Base-by-base conservation (phyloP, 805 yeast species). In the Candida broadrunensis region DNA sequence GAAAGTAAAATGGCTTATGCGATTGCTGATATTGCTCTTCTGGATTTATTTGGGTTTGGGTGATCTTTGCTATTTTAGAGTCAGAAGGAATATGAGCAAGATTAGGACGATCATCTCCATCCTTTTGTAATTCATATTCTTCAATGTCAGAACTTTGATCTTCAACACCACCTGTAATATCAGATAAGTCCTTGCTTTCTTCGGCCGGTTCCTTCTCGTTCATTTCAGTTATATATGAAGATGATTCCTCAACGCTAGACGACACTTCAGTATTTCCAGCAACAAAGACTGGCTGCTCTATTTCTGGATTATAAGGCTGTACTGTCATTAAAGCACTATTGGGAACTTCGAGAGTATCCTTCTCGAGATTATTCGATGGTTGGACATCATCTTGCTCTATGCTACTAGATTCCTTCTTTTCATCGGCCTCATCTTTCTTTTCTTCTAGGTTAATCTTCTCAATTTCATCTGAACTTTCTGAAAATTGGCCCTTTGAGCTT, bases 1-100 rank as follows among this genome's bases (percentile, higher is more conserved):
- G 96, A 59, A 91, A 93, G 58, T 93, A 96, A 62, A 91, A 90
- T 3, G 74, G 73, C 46, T 58, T 58, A 43, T 70, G 74, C 2
- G 74, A 67, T 38, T 58, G 69, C 39, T 66, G 71, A 36, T 66
- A 58, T 37, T 67, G 72, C 33, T 69, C 67, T 4, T 50, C 45
- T 3, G 72, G 65, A 39, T 60, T 54, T 4, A 60, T 49, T 3
- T 41, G 33, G 2, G 32, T 3, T 24, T 31, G 38, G 12, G 41
- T 39, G 18, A 51, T 39, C 49, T 29, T 3, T 33, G 33, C 6
- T 15, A 29, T 12, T 33, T 21, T 21, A 5, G 41, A 40, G n/a
- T 37, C 32, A 11, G 35, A 16, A 8, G 34, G 24, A 11, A 18
- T 34, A 18, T n/a, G 32, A 5, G 32, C n/a, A 29, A 29, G n/a